Base-by-base conservation (phyloP, 169 alveolate genomes). In the Ichthyophthirius multifiliis region DNA sequence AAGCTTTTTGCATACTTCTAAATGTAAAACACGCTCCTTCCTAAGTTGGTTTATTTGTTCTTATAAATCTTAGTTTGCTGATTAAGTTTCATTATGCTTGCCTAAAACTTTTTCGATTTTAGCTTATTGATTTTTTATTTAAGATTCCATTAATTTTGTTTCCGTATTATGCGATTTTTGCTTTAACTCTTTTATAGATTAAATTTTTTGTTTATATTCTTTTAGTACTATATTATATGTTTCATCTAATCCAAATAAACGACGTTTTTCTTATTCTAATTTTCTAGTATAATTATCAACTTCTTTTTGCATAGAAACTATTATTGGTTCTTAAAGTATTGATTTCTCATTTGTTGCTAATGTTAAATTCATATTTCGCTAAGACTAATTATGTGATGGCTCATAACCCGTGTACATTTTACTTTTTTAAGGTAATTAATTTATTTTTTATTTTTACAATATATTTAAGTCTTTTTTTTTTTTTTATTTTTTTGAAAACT, bases 281-380 rank as follows among this genome's bases (percentile, higher is more conserved):
- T 78, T 87, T 82, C 86, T 87, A 3, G 88, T 87, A 45, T 82
- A 87, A 74, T 87, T 83, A 41, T 77, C 78, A 74, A 85, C 85
- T 63, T 87, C 86, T 18, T 71, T 75, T 43, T 87, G 65, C 43
- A 87, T 87, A 43, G 82, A 30, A 1, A 62, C 43, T 10, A 71
- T 67, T 37, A 71, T 46, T 7, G 81, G 65, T 31, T 81, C 86
- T 13, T 67, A 43, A 4, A 81, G 63, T 18, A 81, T 4, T 20
- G 77, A 67, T 4, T 5, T n/a, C n/a, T n/a, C n/a, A n/a, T n/a
- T n/a, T n/a, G n/a, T n/a, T n/a, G n/a, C n/a, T n/a, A n/a, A n/a
- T n/a, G n/a, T n/a, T n/a, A n/a, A n/a, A n/a, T n/a, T n/a, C n/a
- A n/a, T n/a, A n/a, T n/a, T n/a, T n/a, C n/a, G n/a, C n/a, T n/a